A percentile compares a stretch with the other conserved stretches of the same genome.
These are phyloP conservation scores for Earliella scabrosa DNA, from an alignment of 1,284 basidiomycete genomes.

Conservation along the genomic window DNA sequence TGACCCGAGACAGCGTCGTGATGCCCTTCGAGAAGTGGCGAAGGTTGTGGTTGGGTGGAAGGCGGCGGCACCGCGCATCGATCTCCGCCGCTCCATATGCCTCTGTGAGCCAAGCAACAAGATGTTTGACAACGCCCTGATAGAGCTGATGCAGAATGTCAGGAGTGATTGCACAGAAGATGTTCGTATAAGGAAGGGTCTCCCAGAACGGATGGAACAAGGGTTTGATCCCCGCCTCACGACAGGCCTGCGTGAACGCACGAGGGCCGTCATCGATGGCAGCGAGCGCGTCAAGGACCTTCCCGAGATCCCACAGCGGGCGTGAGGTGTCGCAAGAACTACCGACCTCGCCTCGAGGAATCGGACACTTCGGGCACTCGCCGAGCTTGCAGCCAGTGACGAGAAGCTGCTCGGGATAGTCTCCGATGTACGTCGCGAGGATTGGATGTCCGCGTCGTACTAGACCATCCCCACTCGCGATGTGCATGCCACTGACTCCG, in stretches of 20 bases:
- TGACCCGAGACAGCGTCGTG: neutral
- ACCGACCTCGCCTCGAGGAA: neutral
- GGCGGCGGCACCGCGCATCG: slow-evolving; percentile 23
- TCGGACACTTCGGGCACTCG: slow-evolving; percentile 4
- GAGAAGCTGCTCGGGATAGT: slow-evolving; percentile 28
- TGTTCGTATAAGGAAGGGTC: slow-evolving; percentile 26
- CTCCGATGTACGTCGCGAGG: slow-evolving; percentile 22
- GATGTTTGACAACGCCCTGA: slow-evolving; percentile 36
- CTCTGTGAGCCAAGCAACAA: slow-evolving; percentile 25
- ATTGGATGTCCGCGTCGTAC: slow-evolving; percentile 5
- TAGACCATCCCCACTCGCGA: slow-evolving; percentile 31
- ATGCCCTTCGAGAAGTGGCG: slow-evolving; percentile 30
- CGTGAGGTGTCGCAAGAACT: neutral
- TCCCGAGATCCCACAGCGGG: slow-evolving; percentile 13
- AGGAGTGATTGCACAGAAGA: slow-evolving; percentile 28
- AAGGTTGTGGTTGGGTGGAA: slow-evolving; percentile 22
- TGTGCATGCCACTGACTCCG: slow-evolving; percentile 18
- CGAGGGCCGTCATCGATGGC: slow-evolving; percentile 40
- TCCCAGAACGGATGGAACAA: slow-evolving; percentile 27
- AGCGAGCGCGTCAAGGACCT: slow-evolving; percentile 42
- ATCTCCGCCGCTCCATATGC: slow-evolving; percentile 20
- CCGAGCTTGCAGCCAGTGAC: slow-evolving; percentile 20
- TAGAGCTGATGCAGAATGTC: slow-evolving; percentile 31
- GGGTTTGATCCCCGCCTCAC: neutral
- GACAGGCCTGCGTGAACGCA: slow-evolving; percentile 23